Percentiles rank a stretch among this genome's conserved stretches.
Conservation (phyloP, 176 grass and related monocot genomes). For the Poa annua region DNA sequence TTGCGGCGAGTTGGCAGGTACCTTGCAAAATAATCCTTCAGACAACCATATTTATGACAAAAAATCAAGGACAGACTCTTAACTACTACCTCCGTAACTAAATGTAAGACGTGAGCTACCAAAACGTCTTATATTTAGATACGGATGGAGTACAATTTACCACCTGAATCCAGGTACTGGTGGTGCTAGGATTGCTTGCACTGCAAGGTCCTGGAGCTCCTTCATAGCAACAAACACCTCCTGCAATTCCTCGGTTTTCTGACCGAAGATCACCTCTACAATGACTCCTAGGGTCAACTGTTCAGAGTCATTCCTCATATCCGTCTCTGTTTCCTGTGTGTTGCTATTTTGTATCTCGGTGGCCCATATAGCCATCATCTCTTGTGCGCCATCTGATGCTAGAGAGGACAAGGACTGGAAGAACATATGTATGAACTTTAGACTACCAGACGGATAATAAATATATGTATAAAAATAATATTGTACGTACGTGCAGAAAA, state of each 20-base stretch:
- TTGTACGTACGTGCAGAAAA: no score
- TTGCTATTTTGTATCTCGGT: background rate
- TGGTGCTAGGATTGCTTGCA: slow-evolving; percentile 3
- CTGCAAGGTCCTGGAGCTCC: slow-evolving; percentile 37
- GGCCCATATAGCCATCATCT: slow-evolving; percentile 21
- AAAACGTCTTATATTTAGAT: no score
- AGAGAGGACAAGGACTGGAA: slow-evolving; percentile 34
- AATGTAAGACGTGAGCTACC: no score
- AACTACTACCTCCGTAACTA: no score
- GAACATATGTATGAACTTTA: background rate
- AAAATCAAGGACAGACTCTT: background rate
- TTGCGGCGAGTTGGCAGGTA: slow-evolving; percentile 48
- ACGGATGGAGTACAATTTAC: background rate
- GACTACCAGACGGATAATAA: background rate
- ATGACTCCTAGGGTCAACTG: slow-evolving; percentile 52
- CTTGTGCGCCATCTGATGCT: slow-evolving; percentile 37
- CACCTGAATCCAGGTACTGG: slow-evolving; percentile 33
- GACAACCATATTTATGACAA: background rate
- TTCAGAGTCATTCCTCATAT: slow-evolving; percentile 42
- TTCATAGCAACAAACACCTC: slow-evolving; percentile 34
- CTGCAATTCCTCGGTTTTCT: background rate
- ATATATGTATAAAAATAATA: no score
- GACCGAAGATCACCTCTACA: slow-evolving; percentile 46
- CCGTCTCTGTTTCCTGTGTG: slow-evolving; percentile 30
- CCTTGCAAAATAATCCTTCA: background rate